These are phyloP conservation scores for Pleurotus eryngii DNA, from an alignment of 768 basidiomycete genomes.

Conservation along the genomic window DNA sequence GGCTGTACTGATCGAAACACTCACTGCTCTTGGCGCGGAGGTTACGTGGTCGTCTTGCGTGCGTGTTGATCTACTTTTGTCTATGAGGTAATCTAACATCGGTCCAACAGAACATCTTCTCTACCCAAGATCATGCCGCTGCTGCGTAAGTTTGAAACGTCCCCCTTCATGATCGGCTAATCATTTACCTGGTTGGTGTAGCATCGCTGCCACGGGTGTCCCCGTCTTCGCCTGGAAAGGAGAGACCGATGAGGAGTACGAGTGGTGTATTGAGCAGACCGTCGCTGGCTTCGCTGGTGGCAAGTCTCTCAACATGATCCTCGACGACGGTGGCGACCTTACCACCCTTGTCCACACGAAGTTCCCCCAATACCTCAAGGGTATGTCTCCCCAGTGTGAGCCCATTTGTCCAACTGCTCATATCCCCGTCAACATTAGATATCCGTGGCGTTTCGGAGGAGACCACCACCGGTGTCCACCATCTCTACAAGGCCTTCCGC, in stretches of 20 bases:
- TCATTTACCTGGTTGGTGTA: constrained; percentile 22
- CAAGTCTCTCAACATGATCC: constrained; percentile 93
- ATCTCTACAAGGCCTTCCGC: constrained; percentile 96
- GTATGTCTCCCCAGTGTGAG: constrained; percentile 31
- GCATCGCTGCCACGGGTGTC: constrained; percentile 96
- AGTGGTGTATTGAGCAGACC: constrained; percentile 98
- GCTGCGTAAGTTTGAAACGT: constrained; percentile 65
- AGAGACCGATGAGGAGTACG: constrained; percentile 98
- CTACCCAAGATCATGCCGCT: constrained; percentile 99
- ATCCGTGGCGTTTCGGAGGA: constrained; percentile 97
- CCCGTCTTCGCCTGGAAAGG: constrained; percentile 99
- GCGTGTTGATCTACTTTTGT: constrained; percentile 25
- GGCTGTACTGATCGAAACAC: constrained; percentile 97
- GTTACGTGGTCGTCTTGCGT: constrained; percentile 99
- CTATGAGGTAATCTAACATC: neutral
- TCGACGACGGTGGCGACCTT: constrained; percentile 98
- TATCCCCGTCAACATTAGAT: constrained; percentile 35
- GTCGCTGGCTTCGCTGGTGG: constrained; percentile 82
- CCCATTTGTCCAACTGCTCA: constrained; percentile 2
- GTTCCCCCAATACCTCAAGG: constrained; percentile 83
- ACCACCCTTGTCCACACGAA: constrained; percentile 95
- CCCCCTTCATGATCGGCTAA: neutral
- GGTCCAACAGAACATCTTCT: constrained; percentile 88
- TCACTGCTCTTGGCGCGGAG: constrained; percentile 92
- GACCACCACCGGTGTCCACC: constrained; percentile 99